Percentiles rank a stretch among this genome's conserved stretches.
Evolutionary conservation across 2,329 filamentous ascomycete genomes (phyloP).

Genomic region (Phialemonium atrogriseum): DNA sequence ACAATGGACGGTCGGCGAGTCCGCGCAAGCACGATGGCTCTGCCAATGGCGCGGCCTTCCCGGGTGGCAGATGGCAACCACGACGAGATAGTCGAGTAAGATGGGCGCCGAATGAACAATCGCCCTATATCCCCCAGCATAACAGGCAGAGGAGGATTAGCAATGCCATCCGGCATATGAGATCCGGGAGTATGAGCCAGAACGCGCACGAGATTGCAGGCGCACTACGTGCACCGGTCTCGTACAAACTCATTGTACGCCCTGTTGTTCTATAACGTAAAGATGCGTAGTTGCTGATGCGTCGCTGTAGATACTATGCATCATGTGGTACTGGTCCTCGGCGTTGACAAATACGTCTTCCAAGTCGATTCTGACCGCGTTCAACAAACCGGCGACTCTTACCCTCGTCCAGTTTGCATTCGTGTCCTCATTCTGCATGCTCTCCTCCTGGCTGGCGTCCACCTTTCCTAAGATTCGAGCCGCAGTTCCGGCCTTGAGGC

Average conservation of each 20-base stretch:
- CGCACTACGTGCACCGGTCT: constrained; percentile 82
- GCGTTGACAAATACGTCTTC: constrained; percentile 96
- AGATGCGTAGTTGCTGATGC: constrained; percentile 14
- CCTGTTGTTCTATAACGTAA: constrained; percentile 7
- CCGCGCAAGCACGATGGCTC: constrained; percentile 20
- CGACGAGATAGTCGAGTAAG: constrained; percentile 39
- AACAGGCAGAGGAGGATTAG: constrained; percentile 76
- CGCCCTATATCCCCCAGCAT: constrained; percentile 41
- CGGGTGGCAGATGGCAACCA: constrained; percentile 52
- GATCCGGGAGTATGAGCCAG: constrained; percentile 77
- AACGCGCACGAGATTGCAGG: constrained; percentile 92
- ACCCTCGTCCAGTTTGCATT: constrained; percentile 92
- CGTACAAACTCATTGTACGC: constrained; percentile 75
- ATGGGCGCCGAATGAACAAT: constrained; percentile 17
- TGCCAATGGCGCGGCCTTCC: constrained; percentile 16
- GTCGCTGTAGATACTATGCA: constrained; percentile 61
- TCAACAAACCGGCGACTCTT: constrained; percentile 83
- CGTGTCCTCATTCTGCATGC: constrained; percentile 78
- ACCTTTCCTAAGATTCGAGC: constrained; percentile 63
- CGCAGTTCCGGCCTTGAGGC: constrained; percentile 68
- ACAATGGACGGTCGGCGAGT: constrained; percentile 12
- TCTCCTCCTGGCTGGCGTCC: constrained; percentile 68
- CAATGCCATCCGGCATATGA: constrained; percentile 79
- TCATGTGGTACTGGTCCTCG: constrained; percentile 91
- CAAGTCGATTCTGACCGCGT: constrained; percentile 89